Percentiles rank a stretch among this genome's conserved stretches.
Conservation (phyloP, 331 rosid genomes). For the Pyracantha coccinea region DNA sequence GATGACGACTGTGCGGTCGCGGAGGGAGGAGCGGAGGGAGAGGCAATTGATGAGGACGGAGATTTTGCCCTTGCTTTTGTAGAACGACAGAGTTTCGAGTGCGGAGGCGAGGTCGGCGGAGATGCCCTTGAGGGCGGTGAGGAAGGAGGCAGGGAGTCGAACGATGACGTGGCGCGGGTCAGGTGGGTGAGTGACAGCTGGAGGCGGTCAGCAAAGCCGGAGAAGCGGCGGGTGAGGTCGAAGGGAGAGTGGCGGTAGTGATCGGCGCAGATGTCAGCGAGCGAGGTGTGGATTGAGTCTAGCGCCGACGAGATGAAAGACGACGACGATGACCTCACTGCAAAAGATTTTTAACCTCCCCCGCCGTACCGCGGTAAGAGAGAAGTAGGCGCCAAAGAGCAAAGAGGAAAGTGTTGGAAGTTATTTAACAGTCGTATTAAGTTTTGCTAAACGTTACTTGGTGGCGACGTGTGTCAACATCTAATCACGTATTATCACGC, state of each 20-base stretch:
- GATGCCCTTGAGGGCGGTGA: constrained; percentile 34
- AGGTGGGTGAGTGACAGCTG: constrained; percentile 22
- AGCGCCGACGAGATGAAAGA: constrained; percentile 8
- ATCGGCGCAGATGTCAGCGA: constrained; percentile 21
- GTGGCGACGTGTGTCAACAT: too few relatives aligned
- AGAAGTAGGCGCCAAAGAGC: background rate
- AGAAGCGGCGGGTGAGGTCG: constrained; percentile 30
- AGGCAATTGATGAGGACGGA: constrained; percentile 33
- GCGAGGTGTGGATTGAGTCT: constrained; percentile 21
- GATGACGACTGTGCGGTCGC: constrained; percentile 21
- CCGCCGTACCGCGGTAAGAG: background rate
- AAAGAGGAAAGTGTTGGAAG: background rate
- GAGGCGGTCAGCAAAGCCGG: constrained; percentile 31
- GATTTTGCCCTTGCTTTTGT: constrained; percentile 30
- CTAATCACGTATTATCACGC: too few relatives aligned
- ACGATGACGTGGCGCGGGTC: constrained; percentile 15
- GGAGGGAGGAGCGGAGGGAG: constrained; percentile 29
- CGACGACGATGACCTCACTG: constrained; percentile 12
- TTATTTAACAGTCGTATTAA: too few relatives aligned
- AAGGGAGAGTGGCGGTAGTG: constrained; percentile 11
- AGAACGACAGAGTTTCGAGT: constrained; percentile 12
- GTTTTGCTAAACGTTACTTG: too few relatives aligned
- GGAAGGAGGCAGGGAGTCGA: constrained; percentile 15
- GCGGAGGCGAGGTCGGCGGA: constrained; percentile 28
- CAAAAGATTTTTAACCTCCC: background rate